phyloP scores from a whole-genome alignment of 768 basidiomycete species.

The Rhodotorula paludigena region DNA sequence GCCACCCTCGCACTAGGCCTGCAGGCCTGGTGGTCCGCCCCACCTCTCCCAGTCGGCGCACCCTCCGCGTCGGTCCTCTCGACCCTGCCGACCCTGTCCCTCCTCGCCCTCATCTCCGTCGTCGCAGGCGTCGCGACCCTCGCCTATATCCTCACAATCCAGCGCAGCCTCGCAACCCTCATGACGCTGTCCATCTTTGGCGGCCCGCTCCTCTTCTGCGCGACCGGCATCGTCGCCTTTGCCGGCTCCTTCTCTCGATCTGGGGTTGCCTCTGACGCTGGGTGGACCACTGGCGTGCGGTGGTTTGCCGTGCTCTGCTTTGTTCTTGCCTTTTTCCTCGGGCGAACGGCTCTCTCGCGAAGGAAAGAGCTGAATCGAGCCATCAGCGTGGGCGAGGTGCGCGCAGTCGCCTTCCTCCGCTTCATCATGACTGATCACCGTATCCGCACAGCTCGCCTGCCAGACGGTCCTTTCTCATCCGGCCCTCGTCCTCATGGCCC shows the following conservation, averaged over 20 bases:
- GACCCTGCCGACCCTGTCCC: slow-evolving; percentile 20
- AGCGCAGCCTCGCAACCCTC: slow-evolving; percentile 20
- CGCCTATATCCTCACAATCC: slow-evolving; percentile 25
- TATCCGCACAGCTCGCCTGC: slow-evolving; percentile 54
- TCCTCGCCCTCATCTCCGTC: slow-evolving; percentile 26
- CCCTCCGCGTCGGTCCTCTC: slow-evolving; percentile 14
- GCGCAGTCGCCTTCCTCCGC: neutral
- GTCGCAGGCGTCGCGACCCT: slow-evolving; percentile 21
- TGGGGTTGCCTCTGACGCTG: slow-evolving; percentile 12
- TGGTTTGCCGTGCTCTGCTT: slow-evolving; percentile 73
- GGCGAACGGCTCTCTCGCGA: slow-evolving; percentile 54
- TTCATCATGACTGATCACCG: neutral
- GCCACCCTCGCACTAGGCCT: neutral
- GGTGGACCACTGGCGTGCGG: slow-evolving; percentile 56
- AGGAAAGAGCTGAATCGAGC: slow-evolving; percentile 59
- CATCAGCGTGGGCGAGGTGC: slow-evolving; percentile 49
- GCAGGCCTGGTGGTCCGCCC: slow-evolving; percentile 3
- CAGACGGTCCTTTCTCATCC: slow-evolving; percentile 66
- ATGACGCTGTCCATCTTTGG: slow-evolving; percentile 20
- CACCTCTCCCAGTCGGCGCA: neutral
- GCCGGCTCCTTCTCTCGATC: slow-evolving; percentile 3
- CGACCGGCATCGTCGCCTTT: slow-evolving; percentile 24
- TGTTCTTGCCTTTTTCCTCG: slow-evolving; percentile 63
- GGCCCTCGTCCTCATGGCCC: slow-evolving; percentile 68
- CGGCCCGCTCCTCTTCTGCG: slow-evolving; percentile 18